phyloP scores from a whole-genome alignment of 345 rosid genomes.

The Rhodamnia rubescens region DNA sequence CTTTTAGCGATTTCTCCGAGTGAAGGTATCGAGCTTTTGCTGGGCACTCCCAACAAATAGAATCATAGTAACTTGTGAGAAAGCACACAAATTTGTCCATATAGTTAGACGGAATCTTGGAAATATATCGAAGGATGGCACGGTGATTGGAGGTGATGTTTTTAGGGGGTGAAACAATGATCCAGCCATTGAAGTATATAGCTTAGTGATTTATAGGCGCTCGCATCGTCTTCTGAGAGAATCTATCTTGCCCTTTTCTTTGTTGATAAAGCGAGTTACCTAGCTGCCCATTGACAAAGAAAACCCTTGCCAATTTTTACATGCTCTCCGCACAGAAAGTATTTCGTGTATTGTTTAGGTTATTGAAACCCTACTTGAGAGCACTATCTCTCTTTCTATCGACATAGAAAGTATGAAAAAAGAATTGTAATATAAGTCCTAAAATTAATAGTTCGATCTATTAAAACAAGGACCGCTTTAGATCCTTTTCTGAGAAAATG shows the following conservation, averaged over 20 bases:
- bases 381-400: neutral
- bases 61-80: no score
- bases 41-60: no score
- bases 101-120: neutral
- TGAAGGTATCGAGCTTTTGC: no score
- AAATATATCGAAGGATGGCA: no score
- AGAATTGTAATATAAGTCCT: no score
- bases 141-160: no score
- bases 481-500: no score
- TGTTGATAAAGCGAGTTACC: neutral
- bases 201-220: neutral
- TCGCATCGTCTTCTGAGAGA: neutral
- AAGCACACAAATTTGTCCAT: neutral
- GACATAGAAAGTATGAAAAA: no score
- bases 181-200: neutral
- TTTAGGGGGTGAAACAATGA: neutral
- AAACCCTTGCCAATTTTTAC: neutral
- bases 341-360: neutral
- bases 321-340: neutral
- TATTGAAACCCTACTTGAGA: neutral
- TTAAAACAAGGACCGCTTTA: no score
- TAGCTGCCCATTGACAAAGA: neutral
- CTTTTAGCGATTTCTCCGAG: no score
- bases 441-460: neutral
- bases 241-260: neutral